phyloP scores from a whole-genome alignment of 2,329 filamentous ascomycete genomes.

The Hymenoscyphus fraxineus region DNA sequence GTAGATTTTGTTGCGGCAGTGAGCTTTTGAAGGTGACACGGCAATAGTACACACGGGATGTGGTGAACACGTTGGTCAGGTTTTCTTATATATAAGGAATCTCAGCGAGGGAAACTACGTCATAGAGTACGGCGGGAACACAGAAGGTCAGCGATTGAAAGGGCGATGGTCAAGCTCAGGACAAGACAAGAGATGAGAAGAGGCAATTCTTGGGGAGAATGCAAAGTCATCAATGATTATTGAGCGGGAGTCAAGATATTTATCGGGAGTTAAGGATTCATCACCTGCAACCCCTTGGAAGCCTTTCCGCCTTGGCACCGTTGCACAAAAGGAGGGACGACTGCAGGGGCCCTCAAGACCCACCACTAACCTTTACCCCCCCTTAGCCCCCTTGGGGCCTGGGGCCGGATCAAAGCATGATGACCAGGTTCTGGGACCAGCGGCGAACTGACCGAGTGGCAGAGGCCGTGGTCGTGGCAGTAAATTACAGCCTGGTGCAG shows the following conservation, averaged over 20 bases:
- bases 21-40: neutral
- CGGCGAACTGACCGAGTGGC: neutral
- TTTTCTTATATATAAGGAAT: neutral
- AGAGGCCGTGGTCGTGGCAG: neutral
- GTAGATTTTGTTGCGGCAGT: neutral
- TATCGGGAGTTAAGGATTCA: constrained; percentile 10
- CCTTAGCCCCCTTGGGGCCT: neutral
- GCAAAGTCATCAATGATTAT: neutral
- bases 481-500: too few species aligned
- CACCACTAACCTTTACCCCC: neutral
- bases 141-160: neutral
- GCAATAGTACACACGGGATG: neutral
- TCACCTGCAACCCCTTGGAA: neutral
- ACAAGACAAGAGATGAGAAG: neutral
- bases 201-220: neutral
- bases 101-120: neutral
- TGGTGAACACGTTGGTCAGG: neutral
- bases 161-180: neutral
- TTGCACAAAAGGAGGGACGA: constrained; percentile 10
- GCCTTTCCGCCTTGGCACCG: constrained; percentile 6
- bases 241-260: constrained; percentile 20
- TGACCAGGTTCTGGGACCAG: constrained; percentile 1
- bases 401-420: constrained; percentile 1
- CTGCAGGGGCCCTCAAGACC: neutral
- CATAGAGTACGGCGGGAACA: neutral